Percentiles rank a stretch among this genome's conserved stretches.
These are phyloP conservation scores for Verticillium tricorpus DNA, from an alignment of 2,329 filamentous ascomycete genomes.

Conservation along the genomic window DNA sequence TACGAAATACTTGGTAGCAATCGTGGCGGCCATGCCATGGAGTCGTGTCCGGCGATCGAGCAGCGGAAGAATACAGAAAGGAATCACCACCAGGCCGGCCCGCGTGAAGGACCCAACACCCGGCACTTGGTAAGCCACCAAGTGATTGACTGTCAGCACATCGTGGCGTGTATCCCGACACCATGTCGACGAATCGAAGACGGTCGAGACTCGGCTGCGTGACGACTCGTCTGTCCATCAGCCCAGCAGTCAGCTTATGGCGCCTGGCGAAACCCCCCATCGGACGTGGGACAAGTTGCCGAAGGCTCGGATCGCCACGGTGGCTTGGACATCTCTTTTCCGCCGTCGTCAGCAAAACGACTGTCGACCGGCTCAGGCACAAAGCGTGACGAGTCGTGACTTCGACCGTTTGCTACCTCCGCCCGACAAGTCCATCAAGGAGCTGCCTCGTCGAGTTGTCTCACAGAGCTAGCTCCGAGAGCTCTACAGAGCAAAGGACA, in stretches of 20 bases:
- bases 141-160: background rate
- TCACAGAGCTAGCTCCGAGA: background rate
- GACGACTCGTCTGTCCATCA: background rate
- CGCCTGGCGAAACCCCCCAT: background rate
- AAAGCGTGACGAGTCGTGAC: background rate
- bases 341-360: background rate
- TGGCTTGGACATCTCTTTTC: background rate
- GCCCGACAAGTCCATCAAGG: background rate
- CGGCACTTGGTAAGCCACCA: background rate
- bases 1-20: too few relatives aligned
- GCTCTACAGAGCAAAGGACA: background rate
- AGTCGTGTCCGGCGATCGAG: background rate
- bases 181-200: background rate
- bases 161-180: background rate
- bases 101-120: background rate
- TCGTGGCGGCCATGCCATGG: too few relatives aligned
- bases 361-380: background rate
- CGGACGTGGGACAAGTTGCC: background rate
- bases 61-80: background rate
- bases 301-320: background rate
- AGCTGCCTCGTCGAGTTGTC: background rate
- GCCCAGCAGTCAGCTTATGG: conserved; percentile 2
- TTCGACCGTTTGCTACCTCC: too few relatives aligned
- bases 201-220: background rate
- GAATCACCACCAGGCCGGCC: background rate